These are phyloP conservation scores for Mariannaea elegans DNA, from an alignment of 2,329 filamentous ascomycete species.

Conservation along the genomic window DNA sequence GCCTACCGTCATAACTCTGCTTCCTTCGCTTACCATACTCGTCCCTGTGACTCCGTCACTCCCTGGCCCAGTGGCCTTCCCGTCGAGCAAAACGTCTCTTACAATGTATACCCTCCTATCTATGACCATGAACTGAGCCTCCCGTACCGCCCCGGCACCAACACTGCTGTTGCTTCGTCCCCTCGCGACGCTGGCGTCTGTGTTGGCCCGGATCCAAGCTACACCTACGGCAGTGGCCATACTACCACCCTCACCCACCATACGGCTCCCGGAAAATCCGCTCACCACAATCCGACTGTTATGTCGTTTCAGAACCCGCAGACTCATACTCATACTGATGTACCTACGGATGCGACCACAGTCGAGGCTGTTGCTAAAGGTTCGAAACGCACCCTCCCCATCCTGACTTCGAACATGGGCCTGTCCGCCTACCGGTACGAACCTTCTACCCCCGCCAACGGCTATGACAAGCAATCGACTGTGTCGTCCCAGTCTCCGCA, in stretches of 20 bases:
- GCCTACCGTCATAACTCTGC: constrained; percentile 32
- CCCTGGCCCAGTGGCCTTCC: constrained; percentile 39
- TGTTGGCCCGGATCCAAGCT: constrained; percentile 38
- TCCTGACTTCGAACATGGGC: constrained; percentile 26
- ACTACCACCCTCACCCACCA: constrained; percentile 29
- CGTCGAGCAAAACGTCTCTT: constrained; percentile 38
- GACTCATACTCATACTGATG: not conserved
- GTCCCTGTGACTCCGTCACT: constrained; percentile 36
- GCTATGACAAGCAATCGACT: constrained; percentile 1
- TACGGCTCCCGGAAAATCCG: constrained; percentile 10
- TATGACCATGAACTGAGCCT: constrained; percentile 39
- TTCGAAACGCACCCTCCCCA: constrained; percentile 31
- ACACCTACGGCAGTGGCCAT: constrained; percentile 35
- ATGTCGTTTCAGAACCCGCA: constrained; percentile 35
- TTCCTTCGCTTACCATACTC: constrained; percentile 36
- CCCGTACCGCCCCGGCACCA: constrained; percentile 38
- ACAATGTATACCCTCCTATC: constrained; percentile 34
- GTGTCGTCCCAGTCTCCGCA: constrained; percentile 14
- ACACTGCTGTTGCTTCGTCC: not conserved
- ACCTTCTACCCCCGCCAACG: constrained; percentile 37
- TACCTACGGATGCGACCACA: not conserved
- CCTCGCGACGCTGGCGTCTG: constrained; percentile 36
- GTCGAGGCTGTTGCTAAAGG: not conserved
- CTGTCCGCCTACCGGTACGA: constrained; percentile 39
- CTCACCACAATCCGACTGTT: constrained; percentile 20